Conservation (phyloP, 441 rosid genomes). For the Corymbia calophylla region DNA sequence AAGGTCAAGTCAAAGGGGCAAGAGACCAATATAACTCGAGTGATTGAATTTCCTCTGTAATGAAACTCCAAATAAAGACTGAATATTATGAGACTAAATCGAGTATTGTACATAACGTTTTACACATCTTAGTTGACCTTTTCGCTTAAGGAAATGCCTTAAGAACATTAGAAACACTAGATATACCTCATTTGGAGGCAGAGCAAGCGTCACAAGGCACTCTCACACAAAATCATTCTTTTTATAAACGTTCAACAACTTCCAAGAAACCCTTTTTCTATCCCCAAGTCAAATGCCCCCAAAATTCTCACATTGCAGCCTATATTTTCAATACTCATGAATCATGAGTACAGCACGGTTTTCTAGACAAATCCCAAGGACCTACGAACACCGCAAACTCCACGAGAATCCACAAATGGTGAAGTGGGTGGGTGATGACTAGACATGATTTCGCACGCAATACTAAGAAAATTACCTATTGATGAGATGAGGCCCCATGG, state of each 20-base stretch:
- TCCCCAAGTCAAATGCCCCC: not conserved
- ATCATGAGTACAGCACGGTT: not conserved
- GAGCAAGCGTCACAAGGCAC: not conserved
- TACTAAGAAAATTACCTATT: no score
- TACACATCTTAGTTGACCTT: not conserved
- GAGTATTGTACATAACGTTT: not conserved
- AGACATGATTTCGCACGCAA: not conserved
- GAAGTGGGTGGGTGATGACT: not conserved
- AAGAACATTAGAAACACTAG: not conserved
- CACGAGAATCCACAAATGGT: not conserved
- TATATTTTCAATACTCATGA: not conserved
- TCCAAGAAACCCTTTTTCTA: not conserved
- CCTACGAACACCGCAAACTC: not conserved
- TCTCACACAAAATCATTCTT: not conserved
- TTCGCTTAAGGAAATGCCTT: not conserved
- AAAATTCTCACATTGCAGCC: accelerated
- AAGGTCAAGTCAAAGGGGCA: not conserved
- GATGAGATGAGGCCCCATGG: not conserved
- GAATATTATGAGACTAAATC: not conserved
- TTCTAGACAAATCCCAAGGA: not conserved
- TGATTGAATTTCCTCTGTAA: not conserved
- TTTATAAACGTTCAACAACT: not conserved
- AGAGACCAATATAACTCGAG: not conserved
- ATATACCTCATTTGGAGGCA: not conserved
- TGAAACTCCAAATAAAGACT: not conserved